phyloP scores from a whole-genome alignment of 768 basidiomycete genomes.

The Tephrocybe sp. region DNA sequence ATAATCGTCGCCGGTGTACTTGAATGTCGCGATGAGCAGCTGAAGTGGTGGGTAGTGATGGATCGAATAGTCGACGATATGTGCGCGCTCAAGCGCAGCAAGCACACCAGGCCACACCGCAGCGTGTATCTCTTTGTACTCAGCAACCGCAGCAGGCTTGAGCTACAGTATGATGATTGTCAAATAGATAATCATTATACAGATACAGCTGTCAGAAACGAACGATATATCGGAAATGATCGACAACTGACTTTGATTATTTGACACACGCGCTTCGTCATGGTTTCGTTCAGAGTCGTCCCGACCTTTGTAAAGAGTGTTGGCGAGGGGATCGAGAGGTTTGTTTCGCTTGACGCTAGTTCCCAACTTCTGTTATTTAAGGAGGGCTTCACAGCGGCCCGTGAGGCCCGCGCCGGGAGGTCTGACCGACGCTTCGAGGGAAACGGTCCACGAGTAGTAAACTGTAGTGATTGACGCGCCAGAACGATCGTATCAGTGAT shows the following conservation, averaged over 20 bases:
- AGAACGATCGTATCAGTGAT: background rate
- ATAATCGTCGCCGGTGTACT: constrained; percentile 66
- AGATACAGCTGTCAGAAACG: constrained; percentile 8
- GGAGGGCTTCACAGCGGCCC: constrained; percentile 3
- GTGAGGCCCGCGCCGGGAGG: constrained; percentile 6
- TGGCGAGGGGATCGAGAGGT: too few species aligned
- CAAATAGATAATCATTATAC: too few species aligned
- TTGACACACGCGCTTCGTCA: constrained; percentile 64
- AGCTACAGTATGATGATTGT: too few species aligned
- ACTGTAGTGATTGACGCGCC: constrained; percentile 4
- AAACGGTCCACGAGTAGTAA: background rate
- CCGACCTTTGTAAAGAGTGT: too few species aligned
- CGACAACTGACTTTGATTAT: constrained; percentile 55
- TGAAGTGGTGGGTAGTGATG: constrained; percentile 59
- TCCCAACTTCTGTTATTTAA: background rate
- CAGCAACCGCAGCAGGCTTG: constrained; percentile 46
- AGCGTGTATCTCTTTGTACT: constrained; percentile 59
- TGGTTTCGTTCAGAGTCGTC: constrained; percentile 3
- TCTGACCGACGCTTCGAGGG: background rate
- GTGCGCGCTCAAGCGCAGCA: constrained; percentile 54
- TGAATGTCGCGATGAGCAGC: constrained; percentile 78
- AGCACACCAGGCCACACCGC: constrained; percentile 71
- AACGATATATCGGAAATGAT: background rate
- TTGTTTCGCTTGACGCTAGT: too few species aligned
- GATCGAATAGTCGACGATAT: constrained; percentile 77